Conservation (phyloP, 2,329 filamentous ascomycete species). For the Delphinella strobiligena region DNA sequence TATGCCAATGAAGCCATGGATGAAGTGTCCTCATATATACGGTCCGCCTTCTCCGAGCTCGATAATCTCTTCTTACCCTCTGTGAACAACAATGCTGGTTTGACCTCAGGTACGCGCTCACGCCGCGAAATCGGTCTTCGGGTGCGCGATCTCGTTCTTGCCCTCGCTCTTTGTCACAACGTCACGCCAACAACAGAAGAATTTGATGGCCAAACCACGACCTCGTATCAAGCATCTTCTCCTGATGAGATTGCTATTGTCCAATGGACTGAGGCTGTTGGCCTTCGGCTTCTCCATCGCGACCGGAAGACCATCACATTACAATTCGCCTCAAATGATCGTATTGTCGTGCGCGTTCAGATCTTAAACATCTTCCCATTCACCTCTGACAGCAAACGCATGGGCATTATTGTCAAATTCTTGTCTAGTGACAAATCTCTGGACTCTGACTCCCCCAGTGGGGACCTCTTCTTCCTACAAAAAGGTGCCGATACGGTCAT, state of each 20-base stretch:
- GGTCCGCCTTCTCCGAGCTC: slow-evolving; percentile 58
- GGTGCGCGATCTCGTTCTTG: slow-evolving; percentile 84
- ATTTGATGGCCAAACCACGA: slow-evolving; percentile 62
- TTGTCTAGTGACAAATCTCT: slow-evolving; percentile 38
- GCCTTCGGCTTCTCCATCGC: slow-evolving; percentile 69
- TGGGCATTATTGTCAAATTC: slow-evolving; percentile 94
- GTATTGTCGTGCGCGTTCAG: slow-evolving; percentile 67
- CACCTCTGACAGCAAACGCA: slow-evolving; percentile 93
- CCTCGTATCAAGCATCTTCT: slow-evolving; percentile 90
- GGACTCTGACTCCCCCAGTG: slow-evolving; percentile 28
- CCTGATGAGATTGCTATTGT: slow-evolving; percentile 98
- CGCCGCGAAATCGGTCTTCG: slow-evolving; percentile 86
- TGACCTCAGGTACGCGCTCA: slow-evolving; percentile 59
- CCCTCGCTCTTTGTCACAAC: slow-evolving; percentile 89
- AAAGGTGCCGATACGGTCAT: slow-evolving; percentile 98
- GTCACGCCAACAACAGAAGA: slow-evolving; percentile 87
- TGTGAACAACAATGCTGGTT: slow-evolving; percentile 35
- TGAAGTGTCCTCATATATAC: slow-evolving; percentile 77
- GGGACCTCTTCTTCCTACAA: slow-evolving; percentile 94
- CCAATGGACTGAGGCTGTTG: slow-evolving; percentile 85
- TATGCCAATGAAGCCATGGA: slow-evolving; percentile 99
- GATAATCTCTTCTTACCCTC: slow-evolving; percentile 60
- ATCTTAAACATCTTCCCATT: slow-evolving; percentile 96
- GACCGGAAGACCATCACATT: slow-evolving; percentile 79
- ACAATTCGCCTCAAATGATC: slow-evolving; percentile 61